These are phyloP conservation scores for Acacia acuminata DNA, from an alignment of 306 rosid species.

Conservation along the genomic window DNA sequence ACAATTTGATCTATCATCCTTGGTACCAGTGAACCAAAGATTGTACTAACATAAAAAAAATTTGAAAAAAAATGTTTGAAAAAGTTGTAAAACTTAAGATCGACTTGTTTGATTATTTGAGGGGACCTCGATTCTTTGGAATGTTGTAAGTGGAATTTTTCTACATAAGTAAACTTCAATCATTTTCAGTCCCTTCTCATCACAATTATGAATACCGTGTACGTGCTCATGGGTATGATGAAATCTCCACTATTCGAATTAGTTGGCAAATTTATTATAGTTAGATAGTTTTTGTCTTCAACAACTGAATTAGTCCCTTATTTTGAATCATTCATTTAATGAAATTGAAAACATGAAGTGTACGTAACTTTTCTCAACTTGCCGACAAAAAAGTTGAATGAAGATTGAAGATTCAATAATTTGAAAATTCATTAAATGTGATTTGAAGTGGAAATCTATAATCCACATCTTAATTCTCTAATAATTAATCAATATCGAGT, in stretches of 20 bases:
- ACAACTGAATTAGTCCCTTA: neutral
- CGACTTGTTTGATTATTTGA: neutral
- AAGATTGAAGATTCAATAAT: neutral
- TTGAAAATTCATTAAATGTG: neutral
- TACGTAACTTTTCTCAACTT: neutral
- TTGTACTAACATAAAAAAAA: too few species aligned
- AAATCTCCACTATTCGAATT: neutral
- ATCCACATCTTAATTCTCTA: neutral
- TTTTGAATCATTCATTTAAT: neutral
- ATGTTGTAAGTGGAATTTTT: neutral
- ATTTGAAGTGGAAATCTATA: neutral
- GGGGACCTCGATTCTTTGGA: neutral
- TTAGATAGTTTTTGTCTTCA: too few species aligned
- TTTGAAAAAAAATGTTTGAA: too few species aligned
- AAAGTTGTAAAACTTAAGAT: neutral
- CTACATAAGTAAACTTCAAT: neutral
- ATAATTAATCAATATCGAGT: neutral
- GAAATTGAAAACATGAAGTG: neutral
- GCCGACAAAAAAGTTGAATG: neutral
- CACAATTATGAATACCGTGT: too few species aligned
- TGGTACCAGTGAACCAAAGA: too few species aligned
- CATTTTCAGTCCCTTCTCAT: too few species aligned
- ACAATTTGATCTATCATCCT: too few species aligned
- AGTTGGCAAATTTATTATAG: neutral
- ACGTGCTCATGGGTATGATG: too few species aligned